Evolutionary conservation across 176 grass and related monocot species (phyloP), one percentile per base, ranked within the genome.

Genomic region (Raddia guianensis): DNA sequence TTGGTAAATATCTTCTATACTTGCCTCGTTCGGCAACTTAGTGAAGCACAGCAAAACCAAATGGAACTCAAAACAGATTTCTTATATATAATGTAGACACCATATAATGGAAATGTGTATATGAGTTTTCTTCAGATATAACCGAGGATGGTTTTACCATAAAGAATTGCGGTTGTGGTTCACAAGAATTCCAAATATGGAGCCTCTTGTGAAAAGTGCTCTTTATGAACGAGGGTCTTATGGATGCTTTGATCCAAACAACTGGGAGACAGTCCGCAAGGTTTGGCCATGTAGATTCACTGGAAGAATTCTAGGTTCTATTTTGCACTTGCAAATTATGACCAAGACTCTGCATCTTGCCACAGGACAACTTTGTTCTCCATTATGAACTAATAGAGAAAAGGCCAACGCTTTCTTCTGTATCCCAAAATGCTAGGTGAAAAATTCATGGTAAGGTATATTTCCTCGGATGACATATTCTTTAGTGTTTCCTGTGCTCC

Each of bases 121-220:
- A 19, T 75, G 45, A 13, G 8, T 78, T 77, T 61, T 66, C 72
- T 4, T 66, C 79, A 99, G 96, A 60, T 99, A 84, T 75, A 80
- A 72, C 12, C 90, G 92, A 73, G 90, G 92, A 79, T 99, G 96
- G 96, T 91, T 95, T 89, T 99, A 99, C 89, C 96, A 99, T 60
- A 99, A 66, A 87, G 92, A 95, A 72, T 43, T 88, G 57, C 66
- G 84, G 43, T 55, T 88, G 12, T 99, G 96, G 96, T 72, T 99
- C 69, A 86, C 68, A 73, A 93, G 82, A 84, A 66, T 85, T 69
- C 47, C 90, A 63, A 98, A 94, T 49, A 32, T 86, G 62, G 96
- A 99, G 70, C 86, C 88, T 43, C 65, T 91, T 78, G 84, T 90
- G 37, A 99, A 99, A 81, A 74, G 88, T 53, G 86, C 86, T 82